These are phyloP conservation scores for Trypanosoma boissoni DNA, from an alignment of 208 protist genomes.

Conservation along the genomic window DNA sequence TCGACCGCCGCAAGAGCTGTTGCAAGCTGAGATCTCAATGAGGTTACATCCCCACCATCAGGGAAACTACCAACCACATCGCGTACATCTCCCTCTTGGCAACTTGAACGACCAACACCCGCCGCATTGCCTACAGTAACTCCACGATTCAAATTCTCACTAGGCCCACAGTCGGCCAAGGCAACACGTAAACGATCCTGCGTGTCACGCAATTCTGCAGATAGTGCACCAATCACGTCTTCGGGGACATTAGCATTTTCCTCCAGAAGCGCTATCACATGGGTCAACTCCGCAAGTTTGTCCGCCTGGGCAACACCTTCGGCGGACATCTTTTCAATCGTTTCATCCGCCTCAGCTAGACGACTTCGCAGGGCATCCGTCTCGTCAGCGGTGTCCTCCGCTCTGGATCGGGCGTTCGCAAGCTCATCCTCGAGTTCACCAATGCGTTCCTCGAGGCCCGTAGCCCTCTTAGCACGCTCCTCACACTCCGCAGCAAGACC, in stretches of 20 bases:
- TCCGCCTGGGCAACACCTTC: constrained; percentile 11
- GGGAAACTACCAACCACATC: no score
- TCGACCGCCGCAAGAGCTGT: constrained; percentile 20
- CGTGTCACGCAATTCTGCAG: constrained; percentile 13
- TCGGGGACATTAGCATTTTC: neutral
- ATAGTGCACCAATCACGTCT: constrained; percentile 10
- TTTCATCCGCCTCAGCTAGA: constrained; percentile 21
- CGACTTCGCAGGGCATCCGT: constrained; percentile 2
- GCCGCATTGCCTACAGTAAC: no score
- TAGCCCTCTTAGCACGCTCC: constrained; percentile 2
- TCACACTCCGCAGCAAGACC: constrained; percentile 27
- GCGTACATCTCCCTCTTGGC: no score
- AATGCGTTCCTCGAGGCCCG: constrained; percentile 24
- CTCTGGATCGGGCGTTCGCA: neutral
- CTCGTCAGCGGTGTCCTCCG: constrained; percentile 13
- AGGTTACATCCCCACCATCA: constrained; percentile 1
- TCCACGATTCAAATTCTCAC: no score
- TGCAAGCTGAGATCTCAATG: constrained; percentile 11
- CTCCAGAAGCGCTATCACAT: constrained; percentile 7
- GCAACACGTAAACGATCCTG: constrained; percentile 19
- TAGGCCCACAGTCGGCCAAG: no score
- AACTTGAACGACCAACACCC: no score
- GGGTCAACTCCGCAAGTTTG: constrained; percentile 10
- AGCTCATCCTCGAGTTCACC: constrained; percentile 23
- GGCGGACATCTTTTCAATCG: constrained; percentile 10